Percentiles rank a stretch among this genome's conserved stretches.
Conservation (phyloP, 2,329 filamentous ascomycete species). For the Fusarium sarcochroum region DNA sequence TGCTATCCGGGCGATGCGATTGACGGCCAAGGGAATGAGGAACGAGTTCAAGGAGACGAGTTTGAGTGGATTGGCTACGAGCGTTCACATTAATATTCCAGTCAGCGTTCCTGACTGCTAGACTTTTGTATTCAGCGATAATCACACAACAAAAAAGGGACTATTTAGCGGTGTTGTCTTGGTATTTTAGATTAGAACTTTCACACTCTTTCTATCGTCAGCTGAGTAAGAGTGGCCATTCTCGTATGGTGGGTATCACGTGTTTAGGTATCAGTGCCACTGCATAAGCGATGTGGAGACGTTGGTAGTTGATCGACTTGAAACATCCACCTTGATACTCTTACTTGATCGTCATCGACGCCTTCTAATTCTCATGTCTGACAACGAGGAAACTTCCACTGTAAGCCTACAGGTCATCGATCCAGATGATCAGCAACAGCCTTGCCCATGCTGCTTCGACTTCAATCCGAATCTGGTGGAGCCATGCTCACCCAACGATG, state of each 20-base stretch:
- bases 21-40: conserved; percentile 66
- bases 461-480: conserved; percentile 1
- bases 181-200: conserved; percentile 19
- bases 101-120: conserved; percentile 67
- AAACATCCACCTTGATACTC: neutral
- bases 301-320: neutral
- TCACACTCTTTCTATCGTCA: neutral
- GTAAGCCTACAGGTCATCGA: neutral
- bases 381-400: neutral
- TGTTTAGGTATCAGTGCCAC: neutral
- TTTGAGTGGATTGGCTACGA: conserved; percentile 64
- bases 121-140: conserved; percentile 14
- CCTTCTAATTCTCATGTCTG: neutral
- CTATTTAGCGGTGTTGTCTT: conserved; percentile 3
- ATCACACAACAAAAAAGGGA: conserved; percentile 21
- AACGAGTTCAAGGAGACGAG: conserved; percentile 69
- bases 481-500: neutral
- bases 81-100: conserved; percentile 64
- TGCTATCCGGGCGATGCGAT: conserved; percentile 64
- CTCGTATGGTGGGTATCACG: conserved; percentile 25
- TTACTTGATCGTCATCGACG: neutral
- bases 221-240: conserved; percentile 11
- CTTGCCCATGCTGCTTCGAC: conserved; percentile 28
- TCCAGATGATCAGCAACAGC: too few species aligned
- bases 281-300: conserved; percentile 7